phyloP scores from a whole-genome alignment of 2,329 filamentous ascomycete genomes.

The Polytolypa hystricis region DNA sequence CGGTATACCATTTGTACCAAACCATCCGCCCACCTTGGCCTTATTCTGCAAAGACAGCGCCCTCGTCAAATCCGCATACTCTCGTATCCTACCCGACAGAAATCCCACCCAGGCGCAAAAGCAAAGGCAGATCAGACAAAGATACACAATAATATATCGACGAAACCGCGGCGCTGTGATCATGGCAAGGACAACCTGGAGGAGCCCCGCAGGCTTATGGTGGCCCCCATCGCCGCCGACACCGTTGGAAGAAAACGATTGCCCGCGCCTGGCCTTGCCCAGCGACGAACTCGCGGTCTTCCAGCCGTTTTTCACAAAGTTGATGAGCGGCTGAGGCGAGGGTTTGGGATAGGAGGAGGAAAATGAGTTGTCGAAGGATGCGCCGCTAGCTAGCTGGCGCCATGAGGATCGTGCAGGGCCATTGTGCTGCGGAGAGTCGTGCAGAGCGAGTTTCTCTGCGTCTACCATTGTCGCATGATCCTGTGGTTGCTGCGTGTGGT shows the following conservation, averaged over 20 bases:
- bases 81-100: slow-evolving; percentile 22
- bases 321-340: slow-evolving; percentile 24
- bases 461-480: slow-evolving; percentile 12
- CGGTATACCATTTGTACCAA: slow-evolving; percentile 38
- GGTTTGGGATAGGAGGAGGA: slow-evolving; percentile 10
- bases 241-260: slow-evolving; percentile 11
- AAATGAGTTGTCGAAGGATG: slow-evolving; percentile 8
- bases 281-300: neutral
- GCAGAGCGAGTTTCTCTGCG: neutral
- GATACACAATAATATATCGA: slow-evolving; percentile 27
- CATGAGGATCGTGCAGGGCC: too few relatives aligned
- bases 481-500: too few relatives aligned
- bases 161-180: slow-evolving; percentile 31
- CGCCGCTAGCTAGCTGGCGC: too few relatives aligned
- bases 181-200: slow-evolving; percentile 20
- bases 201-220: slow-evolving; percentile 11
- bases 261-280: neutral
- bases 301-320: slow-evolving; percentile 31
- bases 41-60: slow-evolving; percentile 23
- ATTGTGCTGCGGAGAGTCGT: slow-evolving; percentile 2
- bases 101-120: slow-evolving; percentile 25
- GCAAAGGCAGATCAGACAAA: slow-evolving; percentile 22
- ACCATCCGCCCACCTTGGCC: slow-evolving; percentile 25
- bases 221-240: slow-evolving; percentile 16
- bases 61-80: slow-evolving; percentile 19